Evolutionary conservation across 192 early-diverging fungal species (phyloP), one percentile per base, ranked within the genome.

Genomic region (Chytriomyces hyalinus): DNA sequence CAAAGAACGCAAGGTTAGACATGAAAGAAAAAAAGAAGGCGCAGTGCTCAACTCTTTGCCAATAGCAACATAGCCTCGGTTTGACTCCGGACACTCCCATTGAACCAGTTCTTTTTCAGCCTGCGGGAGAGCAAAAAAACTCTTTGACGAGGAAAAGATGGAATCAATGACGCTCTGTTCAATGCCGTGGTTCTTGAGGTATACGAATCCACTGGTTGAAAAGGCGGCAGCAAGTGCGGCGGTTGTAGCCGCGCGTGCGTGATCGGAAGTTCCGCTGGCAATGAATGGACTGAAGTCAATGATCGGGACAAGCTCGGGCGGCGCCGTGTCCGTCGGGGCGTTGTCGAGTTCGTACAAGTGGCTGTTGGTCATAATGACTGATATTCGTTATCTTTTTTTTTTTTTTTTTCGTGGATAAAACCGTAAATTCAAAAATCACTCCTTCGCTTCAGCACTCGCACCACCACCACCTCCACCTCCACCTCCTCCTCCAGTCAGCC

Each of bases 51-150:
- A 72, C 65, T 80, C 79, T 44, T 64, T 13, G 11, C 79, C 79
- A 46, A 64, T 36, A 4, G 48, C 44, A 6, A 77, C 79, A 78
- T 80, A 80, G 22, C 79, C 79, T 11, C 79, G 44, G 65, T 80
- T 80, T 64, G 64, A 51, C 47, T 80, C 79, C 6, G 74, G 63
- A 20, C 47, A 78, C 13, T 74, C 73, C 79, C 79, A 80, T 10
- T 8, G 53, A 20, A 80, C n/a, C n/a, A 10, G 15, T 15, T 78
- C 67, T 49, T 80, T 76, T 49, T 70, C 67, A 13, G 43, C 67
- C 53, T 28, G 26, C 10, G 13, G 15, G 26, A 71, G 46, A 9
- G 47, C 67, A 24, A 78, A 78, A 45, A 70, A 78, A 3, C 10
- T 11, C 17, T 60, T 53, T 7, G 72, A 76, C n/a, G 26, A 48